These are phyloP conservation scores for Mallotus repandus DNA, from an alignment of 441 rosid genomes.

Conservation along the genomic window DNA sequence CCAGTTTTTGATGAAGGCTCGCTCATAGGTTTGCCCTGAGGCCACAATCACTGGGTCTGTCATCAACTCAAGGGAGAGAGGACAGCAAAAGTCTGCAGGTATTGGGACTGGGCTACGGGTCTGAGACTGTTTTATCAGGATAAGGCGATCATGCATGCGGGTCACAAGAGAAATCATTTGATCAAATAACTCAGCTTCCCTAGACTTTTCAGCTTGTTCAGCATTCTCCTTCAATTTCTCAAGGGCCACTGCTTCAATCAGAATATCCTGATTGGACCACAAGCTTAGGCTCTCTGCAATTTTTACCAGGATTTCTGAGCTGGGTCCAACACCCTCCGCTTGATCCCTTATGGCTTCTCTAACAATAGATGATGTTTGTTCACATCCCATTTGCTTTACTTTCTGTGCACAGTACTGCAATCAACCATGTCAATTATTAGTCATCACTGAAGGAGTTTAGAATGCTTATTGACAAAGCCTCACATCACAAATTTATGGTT, in stretches of 20 bases:
- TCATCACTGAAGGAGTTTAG: constrained; percentile 2
- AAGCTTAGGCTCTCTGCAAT: constrained; percentile 63
- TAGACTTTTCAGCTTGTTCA: constrained; percentile 60
- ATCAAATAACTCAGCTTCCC: constrained; percentile 60
- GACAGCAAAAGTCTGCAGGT: constrained; percentile 88
- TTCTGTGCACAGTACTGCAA: constrained; percentile 65
- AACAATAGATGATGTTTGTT: constrained; percentile 46
- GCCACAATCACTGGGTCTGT: constrained; percentile 93
- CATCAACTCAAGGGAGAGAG: constrained; percentile 94
- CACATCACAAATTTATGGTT: constrained; percentile 2
- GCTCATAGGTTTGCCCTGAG: constrained; percentile 94
- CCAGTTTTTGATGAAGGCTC: constrained; percentile 84
- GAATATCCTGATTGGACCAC: constrained; percentile 84
- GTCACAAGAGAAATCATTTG: constrained; percentile 60
- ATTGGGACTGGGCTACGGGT: constrained; percentile 57
- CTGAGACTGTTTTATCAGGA: constrained; percentile 59
- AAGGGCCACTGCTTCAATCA: constrained; percentile 87
- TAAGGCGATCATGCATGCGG: constrained; percentile 67
- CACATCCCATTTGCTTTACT: constrained; percentile 58
- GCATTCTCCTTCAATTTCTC: constrained; percentile 78
- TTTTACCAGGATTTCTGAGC: constrained; percentile 59
- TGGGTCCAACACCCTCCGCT: constrained; percentile 49
- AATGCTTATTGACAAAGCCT: background rate
- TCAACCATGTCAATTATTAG: constrained; percentile 28
- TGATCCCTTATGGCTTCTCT: constrained; percentile 59